Base-by-base conservation (phyloP, 371 early-diverging fungal genomes). In the Mortierella sp. region DNA sequence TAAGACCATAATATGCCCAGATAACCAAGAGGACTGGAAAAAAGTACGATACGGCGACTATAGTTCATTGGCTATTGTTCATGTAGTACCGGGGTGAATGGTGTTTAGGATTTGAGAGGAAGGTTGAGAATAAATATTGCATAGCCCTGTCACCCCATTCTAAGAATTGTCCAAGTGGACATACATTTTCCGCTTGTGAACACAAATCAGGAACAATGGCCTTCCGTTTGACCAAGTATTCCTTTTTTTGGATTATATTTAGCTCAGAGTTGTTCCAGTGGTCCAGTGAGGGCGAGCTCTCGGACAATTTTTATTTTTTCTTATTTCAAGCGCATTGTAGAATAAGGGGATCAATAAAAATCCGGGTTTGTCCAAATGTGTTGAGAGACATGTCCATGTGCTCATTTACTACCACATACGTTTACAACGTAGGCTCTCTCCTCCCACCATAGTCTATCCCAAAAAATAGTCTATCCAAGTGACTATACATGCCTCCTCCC, bases 81-180 rank as follows among this genome's bases (percentile, higher is more conserved):
- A 28, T 28, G 28, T 28, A 36, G 36, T 36, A 36, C 36, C 36
- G 36, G 36, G 36, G 7, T 36, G 36, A 36, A 36, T 36, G 36
- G 3, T 3, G 7, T 6, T 28, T 36, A 3, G 36, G 36, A 36
- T 6, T 6, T 36, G 7, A 36, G 36, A 36, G 36, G 36, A 36
- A 36, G 7, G 7, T 6, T 36, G 36, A 36, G 4, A 11, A 45
- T 11, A 45, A 45, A 45, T 11, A 45, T 11, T 15, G 45, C 45
- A 45, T 45, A 45, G 45, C 45, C 16, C 11, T 45, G 16, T 45
- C 11, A 45, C 10, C 43, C 11, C 11, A 45, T 45, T 4, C n/a
- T 81, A 76, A 76, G 69, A 52, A 67, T 13, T 55, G 55, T 55
- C 55, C 55, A 55, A 55, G 8, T 55, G 55, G 55, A 28, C 55